These are phyloP conservation scores for Vavraia culicis DNA, from an alignment of 371 early-diverging fungal genomes.

Conservation along the genomic window DNA sequence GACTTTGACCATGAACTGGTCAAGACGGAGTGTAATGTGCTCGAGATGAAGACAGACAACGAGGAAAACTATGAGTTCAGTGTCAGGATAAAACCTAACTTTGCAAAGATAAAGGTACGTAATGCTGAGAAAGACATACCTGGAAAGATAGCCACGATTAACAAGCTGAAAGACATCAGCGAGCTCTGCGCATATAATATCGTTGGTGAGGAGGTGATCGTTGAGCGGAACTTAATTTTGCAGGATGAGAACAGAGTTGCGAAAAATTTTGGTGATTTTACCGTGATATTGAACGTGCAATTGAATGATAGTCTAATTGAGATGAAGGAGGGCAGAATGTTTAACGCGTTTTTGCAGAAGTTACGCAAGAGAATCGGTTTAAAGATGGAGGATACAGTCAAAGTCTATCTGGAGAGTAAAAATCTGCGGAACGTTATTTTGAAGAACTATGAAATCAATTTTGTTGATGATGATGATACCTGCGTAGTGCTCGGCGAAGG, in stretches of 20 bases:
- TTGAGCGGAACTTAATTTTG: conserved; percentile 11
- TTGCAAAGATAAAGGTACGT: conserved; percentile 12
- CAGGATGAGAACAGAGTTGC: neutral
- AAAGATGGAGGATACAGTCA: conserved; percentile 14
- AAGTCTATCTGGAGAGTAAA: neutral
- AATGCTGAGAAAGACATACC: conserved; percentile 12
- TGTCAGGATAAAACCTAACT: conserved; percentile 27
- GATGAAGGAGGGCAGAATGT: conserved; percentile 77
- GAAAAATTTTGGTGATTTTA: conserved; percentile 34
- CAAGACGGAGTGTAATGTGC: conserved; percentile 30
- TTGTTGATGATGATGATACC: no score
- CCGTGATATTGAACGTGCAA: conserved; percentile 65
- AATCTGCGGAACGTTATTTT: neutral
- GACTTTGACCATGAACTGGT: conserved; percentile 47
- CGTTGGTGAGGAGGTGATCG: conserved; percentile 13
- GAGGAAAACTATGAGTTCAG: conserved; percentile 4
- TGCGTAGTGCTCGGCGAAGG: no score
- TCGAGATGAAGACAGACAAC: conserved; percentile 12
- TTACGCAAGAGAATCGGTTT: conserved; percentile 61
- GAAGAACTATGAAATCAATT: neutral
- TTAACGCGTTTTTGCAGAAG: conserved; percentile 83
- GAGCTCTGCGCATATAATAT: conserved; percentile 1
- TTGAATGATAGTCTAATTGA: conserved; percentile 57
- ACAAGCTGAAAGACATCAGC: conserved; percentile 6
- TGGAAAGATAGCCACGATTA: conserved; percentile 23